phyloP scores from a whole-genome alignment of 1,284 basidiomycete species.

The Clitocybe nebularis region DNA sequence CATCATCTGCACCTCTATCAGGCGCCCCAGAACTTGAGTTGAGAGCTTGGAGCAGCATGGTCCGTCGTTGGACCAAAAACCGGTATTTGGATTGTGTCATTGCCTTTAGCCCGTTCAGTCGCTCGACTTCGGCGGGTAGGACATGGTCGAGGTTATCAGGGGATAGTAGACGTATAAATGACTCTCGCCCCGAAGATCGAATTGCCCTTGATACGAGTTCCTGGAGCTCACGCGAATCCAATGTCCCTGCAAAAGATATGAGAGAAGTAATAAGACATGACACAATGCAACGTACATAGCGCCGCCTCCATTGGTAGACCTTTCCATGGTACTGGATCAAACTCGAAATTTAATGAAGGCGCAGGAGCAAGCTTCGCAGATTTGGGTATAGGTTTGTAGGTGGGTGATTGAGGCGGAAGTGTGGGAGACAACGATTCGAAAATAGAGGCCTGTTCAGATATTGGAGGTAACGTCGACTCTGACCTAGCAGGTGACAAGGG shows the following conservation, averaged over 20 bases:
- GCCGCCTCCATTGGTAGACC: conserved; percentile 69
- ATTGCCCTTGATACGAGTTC: conserved; percentile 71
- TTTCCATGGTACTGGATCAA: conserved; percentile 54
- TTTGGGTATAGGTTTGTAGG: conserved; percentile 23
- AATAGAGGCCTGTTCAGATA: conserved; percentile 5
- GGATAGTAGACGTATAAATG: conserved; percentile 67
- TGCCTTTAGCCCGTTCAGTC: conserved; percentile 46
- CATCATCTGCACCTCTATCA: conserved; percentile 26
- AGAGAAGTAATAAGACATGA: background rate
- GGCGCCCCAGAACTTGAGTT: conserved; percentile 35
- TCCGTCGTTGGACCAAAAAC: conserved; percentile 64
- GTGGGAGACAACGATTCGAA: background rate
- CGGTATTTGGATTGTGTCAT: conserved; percentile 62
- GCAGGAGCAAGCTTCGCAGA: conserved; percentile 40
- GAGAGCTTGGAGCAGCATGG: conserved; percentile 67
- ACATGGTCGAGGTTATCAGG: conserved; percentile 54
- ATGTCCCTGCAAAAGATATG: conserved; percentile 41
- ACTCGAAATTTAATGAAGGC: conserved; percentile 53
- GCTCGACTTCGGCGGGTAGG: conserved; percentile 53
- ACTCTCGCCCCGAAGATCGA: conserved; percentile 63
- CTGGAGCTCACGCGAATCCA: conserved; percentile 66
- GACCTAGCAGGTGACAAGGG: conserved; percentile 11
- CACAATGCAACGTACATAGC: conserved; percentile 41
- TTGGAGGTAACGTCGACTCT: conserved; percentile 9
- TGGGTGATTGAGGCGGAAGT: background rate